Base-by-base conservation (phyloP, 306 rosid species). In the Sicyos baderoa region DNA sequence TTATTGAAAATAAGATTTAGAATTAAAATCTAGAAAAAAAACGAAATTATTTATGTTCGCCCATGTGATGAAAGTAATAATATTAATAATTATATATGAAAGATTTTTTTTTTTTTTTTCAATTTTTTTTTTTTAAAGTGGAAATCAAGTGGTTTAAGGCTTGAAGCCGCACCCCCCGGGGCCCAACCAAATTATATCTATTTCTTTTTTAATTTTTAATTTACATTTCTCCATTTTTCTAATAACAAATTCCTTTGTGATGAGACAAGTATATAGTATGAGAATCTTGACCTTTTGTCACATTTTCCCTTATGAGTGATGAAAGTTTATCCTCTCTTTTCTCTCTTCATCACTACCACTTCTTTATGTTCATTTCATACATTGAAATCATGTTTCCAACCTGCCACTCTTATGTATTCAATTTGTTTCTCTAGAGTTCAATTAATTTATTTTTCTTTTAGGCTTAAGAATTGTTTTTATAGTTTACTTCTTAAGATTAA, bases 261-360 rank as follows among this genome's bases (percentile, higher is more conserved):
- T 19, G 66, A 59, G 66, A 29, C 66, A 32, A 60, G 37, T 16
- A 40, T 40, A 60, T 40, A 60, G 66, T 32, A 5, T 60, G 66
- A 60, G 47, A 60, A 60, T 60, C 66, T 60, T 60, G 66, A 60
- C 66, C 14, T 16, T 13, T 29, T 27, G 40, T 57, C 40, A 22
- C n/a, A 25, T 10, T 59, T 50, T 16, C 16, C 19, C 19, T 49
- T 6, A 49, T 59, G 7, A 56, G 37, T 56, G 29, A 1, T 12
- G 0, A 51, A 56, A 18, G 5, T 23, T 7, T 56, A 15, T 51
- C 19, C 10, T 54, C 7, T 22, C 32, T 11, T 7, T 58, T 27
- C 18, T 12, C 18, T 58, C 40, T 8, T 57, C 63, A 57, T 29
- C 29, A 11, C 62, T 21, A 12, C 64, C 44, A 25, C 1, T 53